Percentiles rank a stretch among this genome's conserved stretches.
Conservation (phyloP, 2,329 filamentous ascomycete species). For the Orbilia quercus region DNA sequence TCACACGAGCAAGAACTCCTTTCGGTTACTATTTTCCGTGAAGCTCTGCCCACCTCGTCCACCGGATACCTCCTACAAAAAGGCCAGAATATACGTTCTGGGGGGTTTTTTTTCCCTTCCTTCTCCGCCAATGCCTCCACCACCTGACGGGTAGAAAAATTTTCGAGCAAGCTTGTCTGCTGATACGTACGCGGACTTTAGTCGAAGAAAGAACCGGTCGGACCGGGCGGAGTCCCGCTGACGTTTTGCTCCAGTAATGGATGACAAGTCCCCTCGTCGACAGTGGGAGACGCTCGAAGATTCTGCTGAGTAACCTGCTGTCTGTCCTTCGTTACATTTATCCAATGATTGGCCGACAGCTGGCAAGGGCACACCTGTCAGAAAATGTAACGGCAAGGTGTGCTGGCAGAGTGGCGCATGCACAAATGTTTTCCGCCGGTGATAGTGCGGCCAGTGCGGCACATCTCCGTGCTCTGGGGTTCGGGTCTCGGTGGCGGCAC, state of each 20-base stretch:
- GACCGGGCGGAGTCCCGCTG: slow-evolving; percentile 51
- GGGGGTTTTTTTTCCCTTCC: neutral
- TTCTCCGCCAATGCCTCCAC: slow-evolving; percentile 27
- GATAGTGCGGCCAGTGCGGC: slow-evolving; percentile 40
- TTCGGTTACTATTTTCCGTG: slow-evolving; percentile 39
- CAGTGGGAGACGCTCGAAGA: slow-evolving; percentile 21
- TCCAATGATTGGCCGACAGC: slow-evolving; percentile 52
- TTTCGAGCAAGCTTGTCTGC: slow-evolving; percentile 18
- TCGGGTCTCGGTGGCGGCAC: slow-evolving; percentile 24
- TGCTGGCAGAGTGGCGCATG: slow-evolving; percentile 52
- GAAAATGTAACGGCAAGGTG: slow-evolving; percentile 27
- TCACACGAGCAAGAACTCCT: slow-evolving; percentile 53
- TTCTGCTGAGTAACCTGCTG: slow-evolving; percentile 31
- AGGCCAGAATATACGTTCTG: slow-evolving; percentile 20
- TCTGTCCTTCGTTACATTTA: slow-evolving; percentile 36
- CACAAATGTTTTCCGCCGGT: slow-evolving; percentile 12
- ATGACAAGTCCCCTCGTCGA: slow-evolving; percentile 34
- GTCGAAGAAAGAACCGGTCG: slow-evolving; percentile 28
- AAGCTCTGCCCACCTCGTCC: slow-evolving; percentile 48
- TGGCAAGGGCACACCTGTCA: slow-evolving; percentile 38
- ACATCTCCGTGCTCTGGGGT: slow-evolving; percentile 15
- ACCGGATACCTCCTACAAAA: slow-evolving; percentile 30
- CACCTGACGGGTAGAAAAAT: slow-evolving; percentile 31
- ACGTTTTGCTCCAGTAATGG: slow-evolving; percentile 39
- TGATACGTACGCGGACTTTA: slow-evolving; percentile 32